Evolutionary conservation across 441 rosid species (phyloP), one percentile per base, ranked within the genome.

Genomic region (Adansonia gregorii): DNA sequence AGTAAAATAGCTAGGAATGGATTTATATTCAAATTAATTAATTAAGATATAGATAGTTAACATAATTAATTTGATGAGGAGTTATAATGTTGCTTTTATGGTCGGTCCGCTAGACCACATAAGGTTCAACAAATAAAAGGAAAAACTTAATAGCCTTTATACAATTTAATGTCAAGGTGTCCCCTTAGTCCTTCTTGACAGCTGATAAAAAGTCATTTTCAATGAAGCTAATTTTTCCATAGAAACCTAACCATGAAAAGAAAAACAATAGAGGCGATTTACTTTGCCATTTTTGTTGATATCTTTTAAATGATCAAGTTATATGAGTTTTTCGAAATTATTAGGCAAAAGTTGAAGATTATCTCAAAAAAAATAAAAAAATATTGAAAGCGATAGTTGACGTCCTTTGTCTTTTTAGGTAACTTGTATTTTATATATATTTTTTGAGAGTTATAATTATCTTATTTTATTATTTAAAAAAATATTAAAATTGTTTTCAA

Each of bases 201-300:
- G 61, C 35, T 54, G 67, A 15, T 22, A 8, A 70, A 0, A 31
- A 67, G 80, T 48, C 78, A 58, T 7, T 20, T 46, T 75, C 67
- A 8, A 39, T 0, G n/a, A 59, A 24, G 8, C 52, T 8, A 27
- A 56, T 19, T 15, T 73, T 82, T 67, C 80, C 74, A 49, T 35
- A 4, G n/a, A 67, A 79, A 64, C 79, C 82, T 65, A 78, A 75
- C 64, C 76, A 75, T 15, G 17, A 64, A 43, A 20, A n/a, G 46
- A 51, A 51, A 67, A 12, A n/a, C 9, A 6, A 55, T 17, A 27
- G 22, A 54, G 4, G 3, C n/a, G 8, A 7, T 54, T 1, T 10
- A 31, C 0, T 0, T 14, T 19, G 14, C 68, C 9, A 14, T 11
- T 15, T 6, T 17, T 51, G 15, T 11, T 52, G 15, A 15, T 4